Percentiles rank a stretch among this genome's conserved stretches.
Conservation (phyloP, 345 rosid genomes). For the Populus nigra region DNA sequence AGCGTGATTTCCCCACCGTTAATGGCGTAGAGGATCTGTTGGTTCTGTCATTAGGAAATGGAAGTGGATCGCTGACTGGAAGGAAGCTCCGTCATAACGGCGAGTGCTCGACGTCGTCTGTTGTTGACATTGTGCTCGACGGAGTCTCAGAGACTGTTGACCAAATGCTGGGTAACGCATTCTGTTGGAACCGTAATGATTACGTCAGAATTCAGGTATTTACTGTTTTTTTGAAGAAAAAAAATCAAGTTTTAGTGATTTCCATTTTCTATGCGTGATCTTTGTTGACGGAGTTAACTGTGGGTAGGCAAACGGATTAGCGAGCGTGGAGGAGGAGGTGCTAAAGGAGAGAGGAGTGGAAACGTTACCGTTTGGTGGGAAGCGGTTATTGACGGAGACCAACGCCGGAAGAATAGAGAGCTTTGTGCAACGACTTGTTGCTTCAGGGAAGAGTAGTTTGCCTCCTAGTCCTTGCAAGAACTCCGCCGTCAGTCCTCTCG, state of each 20-base stretch:
- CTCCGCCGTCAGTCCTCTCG: conserved; percentile 58
- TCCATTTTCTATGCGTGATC: not conserved
- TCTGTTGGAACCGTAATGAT: conserved; percentile 85
- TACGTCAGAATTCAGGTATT: conserved; percentile 95
- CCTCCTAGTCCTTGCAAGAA: conserved; percentile 90
- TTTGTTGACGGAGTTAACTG: conserved; percentile 24
- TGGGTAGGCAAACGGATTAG: conserved; percentile 61
- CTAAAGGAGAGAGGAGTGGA: conserved; percentile 76
- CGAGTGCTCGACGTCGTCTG: conserved; percentile 65
- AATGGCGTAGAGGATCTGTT: conserved; percentile 86
- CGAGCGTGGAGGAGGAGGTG: conserved; percentile 52
- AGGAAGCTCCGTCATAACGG: conserved; percentile 42
- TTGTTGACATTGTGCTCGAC: conserved; percentile 74
- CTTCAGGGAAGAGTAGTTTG: conserved; percentile 65
- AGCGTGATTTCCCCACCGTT: conserved; percentile 79
- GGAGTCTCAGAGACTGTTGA: conserved; percentile 93
- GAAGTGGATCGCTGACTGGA: conserved; percentile 34
- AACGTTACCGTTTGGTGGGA: conserved; percentile 87
- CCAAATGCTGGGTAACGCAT: conserved; percentile 94
- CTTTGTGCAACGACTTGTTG: conserved; percentile 80
- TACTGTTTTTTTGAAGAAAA: not conserved
- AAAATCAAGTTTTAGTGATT: not conserved
- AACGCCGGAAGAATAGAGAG: conserved; percentile 74
- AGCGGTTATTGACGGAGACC: conserved; percentile 77
- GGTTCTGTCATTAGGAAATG: conserved; percentile 82